Conservation (phyloP, 2,329 filamentous ascomycete species). For the Cyclaneusma minus region DNA sequence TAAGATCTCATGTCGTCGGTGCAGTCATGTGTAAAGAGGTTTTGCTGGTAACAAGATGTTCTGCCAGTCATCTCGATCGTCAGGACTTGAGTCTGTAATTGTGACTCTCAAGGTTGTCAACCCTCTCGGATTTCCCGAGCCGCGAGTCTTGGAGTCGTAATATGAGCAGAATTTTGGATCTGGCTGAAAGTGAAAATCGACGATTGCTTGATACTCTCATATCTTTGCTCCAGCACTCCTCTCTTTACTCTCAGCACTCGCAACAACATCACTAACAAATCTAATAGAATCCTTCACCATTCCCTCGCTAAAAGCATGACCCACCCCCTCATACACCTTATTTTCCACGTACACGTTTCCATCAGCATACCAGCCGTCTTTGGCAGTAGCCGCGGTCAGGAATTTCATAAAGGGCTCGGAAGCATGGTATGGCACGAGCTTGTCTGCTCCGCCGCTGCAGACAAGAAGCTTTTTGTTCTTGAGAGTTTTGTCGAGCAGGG, state of each 20-base stretch:
- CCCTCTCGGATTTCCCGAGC: too few relatives aligned
- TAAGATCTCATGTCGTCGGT: too few relatives aligned
- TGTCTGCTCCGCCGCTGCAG: constrained; percentile 51
- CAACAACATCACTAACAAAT: constrained; percentile 40
- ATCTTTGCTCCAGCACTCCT: background rate
- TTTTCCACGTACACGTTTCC: constrained; percentile 43
- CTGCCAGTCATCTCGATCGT: too few relatives aligned
- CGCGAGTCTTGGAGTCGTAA: too few relatives aligned
- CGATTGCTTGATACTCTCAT: too few relatives aligned
- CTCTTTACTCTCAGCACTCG: too few relatives aligned
- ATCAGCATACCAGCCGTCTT: constrained; percentile 33
- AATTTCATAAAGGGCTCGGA: constrained; percentile 44
- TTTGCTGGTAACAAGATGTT: too few relatives aligned
- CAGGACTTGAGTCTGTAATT: too few relatives aligned
- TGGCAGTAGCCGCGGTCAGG: constrained; percentile 36
- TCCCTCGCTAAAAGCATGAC: constrained; percentile 49
- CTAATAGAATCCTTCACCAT: constrained; percentile 53
- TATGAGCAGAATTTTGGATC: too few relatives aligned
- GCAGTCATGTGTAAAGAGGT: too few relatives aligned
- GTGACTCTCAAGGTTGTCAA: too few relatives aligned
- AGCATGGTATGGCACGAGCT: constrained; percentile 53
- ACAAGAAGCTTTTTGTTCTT: constrained; percentile 48
- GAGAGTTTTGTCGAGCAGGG: constrained; percentile 31
- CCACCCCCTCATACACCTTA: constrained; percentile 49
- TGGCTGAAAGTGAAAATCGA: too few relatives aligned